Percentiles rank a stretch among this genome's conserved stretches.
Conservation (phyloP, 108 stramenopile species). For the Cyclotella baltica region DNA sequence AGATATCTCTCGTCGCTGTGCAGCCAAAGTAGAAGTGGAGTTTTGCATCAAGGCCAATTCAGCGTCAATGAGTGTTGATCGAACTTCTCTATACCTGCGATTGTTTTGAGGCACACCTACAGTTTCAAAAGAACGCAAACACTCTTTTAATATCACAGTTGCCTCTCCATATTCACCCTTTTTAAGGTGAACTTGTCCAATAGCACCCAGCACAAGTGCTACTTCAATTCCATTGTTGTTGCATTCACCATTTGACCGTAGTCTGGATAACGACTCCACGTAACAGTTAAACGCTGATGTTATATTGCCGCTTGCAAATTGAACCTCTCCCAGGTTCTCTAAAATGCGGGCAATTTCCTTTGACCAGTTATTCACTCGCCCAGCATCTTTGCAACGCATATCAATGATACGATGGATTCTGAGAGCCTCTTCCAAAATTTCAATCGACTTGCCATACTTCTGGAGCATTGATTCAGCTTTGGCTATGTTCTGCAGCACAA, state of each 20-base stretch:
- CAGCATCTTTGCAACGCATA: constrained; percentile 24
- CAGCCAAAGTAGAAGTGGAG: constrained; percentile 42
- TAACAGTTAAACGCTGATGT: constrained; percentile 43
- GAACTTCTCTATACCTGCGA: constrained; percentile 44
- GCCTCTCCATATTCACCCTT: constrained; percentile 50
- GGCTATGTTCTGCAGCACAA: constrained; percentile 45
- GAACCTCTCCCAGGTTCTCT: constrained; percentile 54
- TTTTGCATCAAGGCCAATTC: constrained; percentile 54
- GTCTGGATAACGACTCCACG: constrained; percentile 38
- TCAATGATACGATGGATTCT: constrained; percentile 43
- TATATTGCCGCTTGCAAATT: constrained; percentile 50
- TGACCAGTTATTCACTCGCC: not conserved
- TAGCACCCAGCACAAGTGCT: constrained; percentile 46
- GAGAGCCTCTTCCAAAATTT: constrained; percentile 47
- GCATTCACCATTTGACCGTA: constrained; percentile 22
- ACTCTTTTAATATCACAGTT: constrained; percentile 43
- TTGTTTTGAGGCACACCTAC: constrained; percentile 52
- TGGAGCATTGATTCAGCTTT: constrained; percentile 53
- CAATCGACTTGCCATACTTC: constrained; percentile 54
- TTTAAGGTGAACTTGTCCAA: constrained; percentile 48
- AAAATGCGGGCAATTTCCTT: constrained; percentile 48
- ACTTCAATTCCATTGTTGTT: constrained; percentile 36
- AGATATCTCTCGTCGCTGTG: constrained; percentile 42
- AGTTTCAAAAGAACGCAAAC: constrained; percentile 46
- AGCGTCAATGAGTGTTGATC: constrained; percentile 48